phyloP scores from a whole-genome alignment of 2,329 filamentous ascomycete species.

The Leptosphaerulina australis region DNA sequence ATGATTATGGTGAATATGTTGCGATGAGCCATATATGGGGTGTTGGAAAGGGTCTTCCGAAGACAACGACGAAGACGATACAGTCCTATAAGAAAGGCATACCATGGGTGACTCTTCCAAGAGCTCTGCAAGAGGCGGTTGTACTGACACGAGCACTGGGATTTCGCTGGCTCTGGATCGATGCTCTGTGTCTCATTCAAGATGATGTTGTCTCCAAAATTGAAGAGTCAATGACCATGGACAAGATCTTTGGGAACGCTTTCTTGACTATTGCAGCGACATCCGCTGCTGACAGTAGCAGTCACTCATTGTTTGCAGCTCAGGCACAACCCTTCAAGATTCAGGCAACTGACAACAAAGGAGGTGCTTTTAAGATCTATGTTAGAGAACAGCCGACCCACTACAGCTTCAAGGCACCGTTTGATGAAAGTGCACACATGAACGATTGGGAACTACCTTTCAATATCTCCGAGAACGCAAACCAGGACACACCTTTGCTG shows the following conservation, averaged over 20 bases:
- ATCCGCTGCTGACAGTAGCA: slow-evolving; percentile 38
- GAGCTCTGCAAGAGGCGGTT: slow-evolving; percentile 45
- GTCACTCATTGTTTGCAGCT: slow-evolving; percentile 33
- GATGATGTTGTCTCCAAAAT: slow-evolving; percentile 38
- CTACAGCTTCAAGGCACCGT: slow-evolving; percentile 46
- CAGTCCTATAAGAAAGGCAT: slow-evolving; percentile 37
- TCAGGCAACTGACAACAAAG: slow-evolving; percentile 43
- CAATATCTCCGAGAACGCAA: slow-evolving; percentile 39
- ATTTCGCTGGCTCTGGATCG: slow-evolving; percentile 47
- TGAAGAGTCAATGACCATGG: slow-evolving; percentile 36
- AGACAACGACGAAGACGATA: slow-evolving; percentile 38
- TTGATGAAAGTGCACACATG: slow-evolving; percentile 43
- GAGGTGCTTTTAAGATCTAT: slow-evolving; percentile 39
- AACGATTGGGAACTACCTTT: slow-evolving; percentile 46
- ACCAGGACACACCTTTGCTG: slow-evolving; percentile 40
- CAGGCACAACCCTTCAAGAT: slow-evolving; percentile 40
- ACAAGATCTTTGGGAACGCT: slow-evolving; percentile 40
- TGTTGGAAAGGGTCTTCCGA: slow-evolving; percentile 32
- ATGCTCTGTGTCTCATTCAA: slow-evolving; percentile 43
- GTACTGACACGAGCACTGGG: slow-evolving; percentile 44
- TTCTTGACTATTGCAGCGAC: slow-evolving; percentile 46
- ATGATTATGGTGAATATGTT: slow-evolving; percentile 43
- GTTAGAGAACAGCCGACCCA: slow-evolving; percentile 46
- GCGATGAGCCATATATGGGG: slow-evolving; percentile 46
- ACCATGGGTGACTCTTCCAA: slow-evolving; percentile 38